Percentiles rank a stretch among this genome's conserved stretches.
These are phyloP conservation scores for Dothideomycetes sp. DNA, from an alignment of 2,329 filamentous ascomycete genomes.

Conservation along the genomic window DNA sequence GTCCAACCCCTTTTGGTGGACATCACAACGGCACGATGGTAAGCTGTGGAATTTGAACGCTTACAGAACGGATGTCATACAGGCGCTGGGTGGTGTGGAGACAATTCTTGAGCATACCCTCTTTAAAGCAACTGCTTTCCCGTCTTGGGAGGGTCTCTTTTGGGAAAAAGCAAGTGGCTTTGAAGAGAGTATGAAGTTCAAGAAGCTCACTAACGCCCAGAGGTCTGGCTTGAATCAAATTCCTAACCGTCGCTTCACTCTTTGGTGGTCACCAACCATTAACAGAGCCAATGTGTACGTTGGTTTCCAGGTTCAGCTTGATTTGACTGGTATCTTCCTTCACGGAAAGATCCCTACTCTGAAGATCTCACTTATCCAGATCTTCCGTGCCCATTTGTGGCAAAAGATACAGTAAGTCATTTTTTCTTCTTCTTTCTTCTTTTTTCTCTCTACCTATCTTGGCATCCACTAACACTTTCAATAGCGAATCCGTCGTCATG, in stretches of 20 bases:
- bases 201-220: constrained; percentile 96
- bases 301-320: constrained; percentile 97
- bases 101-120: constrained; percentile 89
- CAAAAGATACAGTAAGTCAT: constrained; percentile 76
- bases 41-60: constrained; percentile 96
- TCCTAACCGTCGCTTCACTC: constrained; percentile 92
- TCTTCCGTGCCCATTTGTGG: constrained; percentile 99
- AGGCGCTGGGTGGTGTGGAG: constrained; percentile 90
- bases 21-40: constrained; percentile 90
- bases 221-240: constrained; percentile 96
- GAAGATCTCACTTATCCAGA: constrained; percentile 97
- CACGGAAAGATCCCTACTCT: constrained; percentile 97
- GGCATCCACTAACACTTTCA: background rate
- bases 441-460: too few species aligned
- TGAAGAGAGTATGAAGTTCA: constrained; percentile 77
- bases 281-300: constrained; percentile 97
- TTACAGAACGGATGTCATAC: constrained; percentile 93
- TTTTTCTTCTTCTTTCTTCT: too few species aligned
- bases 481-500: constrained; percentile 86
- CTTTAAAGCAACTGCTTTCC: constrained; percentile 95
- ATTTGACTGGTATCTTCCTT: constrained; percentile 96
- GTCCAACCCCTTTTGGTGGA: constrained; percentile 99
- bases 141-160: constrained; percentile 92
- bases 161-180: constrained; percentile 45
- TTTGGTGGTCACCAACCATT: constrained; percentile 84